Percentiles rank a stretch among this genome's conserved stretches.
These are phyloP conservation scores for Erythrophleum ivorense DNA, from an alignment of 331 rosid species.

Conservation along the genomic window DNA sequence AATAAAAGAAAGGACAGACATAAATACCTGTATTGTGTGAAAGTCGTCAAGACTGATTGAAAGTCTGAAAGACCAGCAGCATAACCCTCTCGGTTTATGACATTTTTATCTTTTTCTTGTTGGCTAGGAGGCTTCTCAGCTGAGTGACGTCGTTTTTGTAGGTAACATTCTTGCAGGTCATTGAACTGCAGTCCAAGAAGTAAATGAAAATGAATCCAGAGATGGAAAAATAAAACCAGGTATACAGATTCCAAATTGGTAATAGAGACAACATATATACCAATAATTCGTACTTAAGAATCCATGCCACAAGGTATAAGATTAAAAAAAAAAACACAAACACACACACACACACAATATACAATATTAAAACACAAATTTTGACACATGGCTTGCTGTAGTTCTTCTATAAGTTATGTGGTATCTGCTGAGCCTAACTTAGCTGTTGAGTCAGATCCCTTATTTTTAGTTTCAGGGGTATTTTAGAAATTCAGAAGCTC, in stretches of 20 bases:
- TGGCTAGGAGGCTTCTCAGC: constrained; percentile 64
- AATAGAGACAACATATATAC: constrained; percentile 13
- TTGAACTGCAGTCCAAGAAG: constrained; percentile 68
- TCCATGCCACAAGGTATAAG: constrained; percentile 15
- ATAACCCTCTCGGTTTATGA: constrained; percentile 78
- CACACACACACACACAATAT: background rate
- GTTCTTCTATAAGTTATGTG: background rate
- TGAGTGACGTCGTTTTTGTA: constrained; percentile 81
- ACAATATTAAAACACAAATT: constrained; percentile 21
- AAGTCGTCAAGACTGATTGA: constrained; percentile 90
- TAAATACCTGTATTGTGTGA: constrained; percentile 85
- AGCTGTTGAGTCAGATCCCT: background rate
- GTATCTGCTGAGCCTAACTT: constrained; percentile 26
- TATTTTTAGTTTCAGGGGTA: constrained; percentile 26
- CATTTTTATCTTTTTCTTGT: constrained; percentile 62
- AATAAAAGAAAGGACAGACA: constrained; percentile 21
- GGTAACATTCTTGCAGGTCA: constrained; percentile 96
- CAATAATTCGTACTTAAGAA: constrained; percentile 1
- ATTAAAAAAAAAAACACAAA: background rate
- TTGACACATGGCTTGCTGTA: constrained; percentile 1
- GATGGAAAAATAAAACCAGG: constrained; percentile 29
- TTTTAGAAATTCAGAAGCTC: background rate
- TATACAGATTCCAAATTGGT: constrained; percentile 27
- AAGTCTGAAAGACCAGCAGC: constrained; percentile 84
- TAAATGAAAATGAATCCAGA: constrained; percentile 34